These are phyloP conservation scores for Hypholoma sublateritium DNA, from an alignment of 768 basidiomycete genomes.

Conservation along the genomic window DNA sequence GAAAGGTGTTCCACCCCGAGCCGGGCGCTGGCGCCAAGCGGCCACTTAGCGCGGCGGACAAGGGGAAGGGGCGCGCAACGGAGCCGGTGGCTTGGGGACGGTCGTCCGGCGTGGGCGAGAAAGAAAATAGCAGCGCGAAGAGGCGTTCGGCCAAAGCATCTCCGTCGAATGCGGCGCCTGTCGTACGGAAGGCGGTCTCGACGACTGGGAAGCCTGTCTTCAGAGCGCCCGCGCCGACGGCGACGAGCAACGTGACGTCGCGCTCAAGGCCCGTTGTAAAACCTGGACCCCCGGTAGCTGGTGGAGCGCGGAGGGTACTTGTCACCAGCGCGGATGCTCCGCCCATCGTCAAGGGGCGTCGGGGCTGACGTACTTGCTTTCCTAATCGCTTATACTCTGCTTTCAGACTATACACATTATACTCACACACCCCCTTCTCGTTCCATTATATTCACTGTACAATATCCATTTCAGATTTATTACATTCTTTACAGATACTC, in stretches of 20 bases:
- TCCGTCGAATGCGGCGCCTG: constrained; percentile 13
- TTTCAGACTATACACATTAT: constrained; percentile 2
- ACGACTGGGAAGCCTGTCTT: constrained; percentile 18
- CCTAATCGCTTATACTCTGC: background rate
- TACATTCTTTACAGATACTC: background rate
- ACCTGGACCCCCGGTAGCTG: constrained; percentile 26
- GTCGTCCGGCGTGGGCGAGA: constrained; percentile 28
- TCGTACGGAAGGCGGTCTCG: constrained; percentile 21
- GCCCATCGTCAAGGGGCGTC: constrained; percentile 45
- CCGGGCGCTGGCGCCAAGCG: constrained; percentile 18
- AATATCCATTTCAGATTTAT: constrained; percentile 9
- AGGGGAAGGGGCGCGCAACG: constrained; percentile 32
- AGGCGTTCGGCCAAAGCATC: constrained; percentile 19
- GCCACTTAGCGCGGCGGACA: constrained; percentile 28
- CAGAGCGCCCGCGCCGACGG: constrained; percentile 13
- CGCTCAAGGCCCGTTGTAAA: constrained; percentile 17
- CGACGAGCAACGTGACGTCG: constrained; percentile 3
- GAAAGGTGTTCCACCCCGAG: constrained; percentile 29
- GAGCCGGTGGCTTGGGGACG: constrained; percentile 9
- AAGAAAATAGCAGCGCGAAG: constrained; percentile 31
- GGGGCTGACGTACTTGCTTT: background rate
- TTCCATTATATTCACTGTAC: constrained; percentile 10
- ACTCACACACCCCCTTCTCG: background rate
- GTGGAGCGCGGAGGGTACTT: constrained; percentile 61
- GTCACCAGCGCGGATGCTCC: constrained; percentile 69